These are phyloP conservation scores for Chytriomyces confervae DNA, from an alignment of 192 early-diverging fungal species.

Conservation along the genomic window DNA sequence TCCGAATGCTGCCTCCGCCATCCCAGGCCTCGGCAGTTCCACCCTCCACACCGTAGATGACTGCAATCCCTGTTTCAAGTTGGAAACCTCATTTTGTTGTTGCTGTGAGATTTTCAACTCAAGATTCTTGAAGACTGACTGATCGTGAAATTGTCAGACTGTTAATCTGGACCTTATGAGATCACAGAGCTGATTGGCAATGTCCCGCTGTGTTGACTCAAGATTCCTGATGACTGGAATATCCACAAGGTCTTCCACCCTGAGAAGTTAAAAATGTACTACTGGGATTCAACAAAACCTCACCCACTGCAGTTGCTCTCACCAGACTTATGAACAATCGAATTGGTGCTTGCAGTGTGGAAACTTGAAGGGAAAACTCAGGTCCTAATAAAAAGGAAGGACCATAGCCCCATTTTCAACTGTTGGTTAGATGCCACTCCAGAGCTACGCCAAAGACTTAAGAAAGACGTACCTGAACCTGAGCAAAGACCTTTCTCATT, in stretches of 20 bases:
- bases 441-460: too few relatives aligned
- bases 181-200: neutral
- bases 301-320: neutral
- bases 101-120: neutral
- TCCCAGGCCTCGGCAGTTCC: too few relatives aligned
- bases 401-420: too few relatives aligned
- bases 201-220: neutral
- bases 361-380: neutral
- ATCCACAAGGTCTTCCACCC: conserved; percentile 7
- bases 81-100: conserved; percentile 24
- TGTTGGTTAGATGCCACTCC: too few relatives aligned
- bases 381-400: too few relatives aligned
- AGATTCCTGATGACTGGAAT: conserved; percentile 1
- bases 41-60: too few relatives aligned
- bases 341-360: neutral
- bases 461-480: too few relatives aligned
- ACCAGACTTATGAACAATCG: neutral
- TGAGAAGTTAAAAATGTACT: conserved; percentile 3
- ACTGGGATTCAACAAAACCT: neutral
- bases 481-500: too few relatives aligned
- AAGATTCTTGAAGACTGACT: neutral
- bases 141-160: neutral
- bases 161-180: conserved; percentile 7
- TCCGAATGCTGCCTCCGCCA: too few relatives aligned
- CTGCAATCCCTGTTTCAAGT: conserved; percentile 19